phyloP scores from a whole-genome alignment of 2,329 filamentous ascomycete species.

The Epichloe baconii region DNA sequence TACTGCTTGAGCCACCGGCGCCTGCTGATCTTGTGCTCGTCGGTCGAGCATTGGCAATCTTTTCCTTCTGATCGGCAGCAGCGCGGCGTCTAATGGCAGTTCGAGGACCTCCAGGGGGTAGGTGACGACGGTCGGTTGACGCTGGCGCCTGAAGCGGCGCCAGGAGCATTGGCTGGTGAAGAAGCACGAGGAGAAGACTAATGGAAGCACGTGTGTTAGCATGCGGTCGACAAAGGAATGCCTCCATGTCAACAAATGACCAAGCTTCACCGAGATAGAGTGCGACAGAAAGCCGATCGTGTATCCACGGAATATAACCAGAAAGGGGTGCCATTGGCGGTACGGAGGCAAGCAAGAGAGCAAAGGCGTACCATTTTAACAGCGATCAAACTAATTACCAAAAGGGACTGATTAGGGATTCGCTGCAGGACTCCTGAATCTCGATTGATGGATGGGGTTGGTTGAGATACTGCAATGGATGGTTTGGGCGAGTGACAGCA shows the following conservation, averaged over 20 bases:
- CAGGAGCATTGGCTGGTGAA: constrained; percentile 43
- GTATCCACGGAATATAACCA: background rate
- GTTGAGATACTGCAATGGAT: constrained; percentile 9
- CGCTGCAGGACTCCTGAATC: constrained; percentile 21
- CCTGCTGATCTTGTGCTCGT: constrained; percentile 87
- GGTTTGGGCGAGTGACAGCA: constrained; percentile 8
- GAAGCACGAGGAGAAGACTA: constrained; percentile 48
- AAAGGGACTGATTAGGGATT: constrained; percentile 16
- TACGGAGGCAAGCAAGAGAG: background rate
- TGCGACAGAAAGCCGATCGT: constrained; percentile 1
- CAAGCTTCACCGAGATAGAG: background rate
- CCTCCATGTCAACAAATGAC: background rate
- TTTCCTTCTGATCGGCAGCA: constrained; percentile 94
- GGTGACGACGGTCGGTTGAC: constrained; percentile 73
- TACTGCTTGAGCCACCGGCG: constrained; percentile 90
- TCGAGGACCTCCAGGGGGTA: constrained; percentile 83
- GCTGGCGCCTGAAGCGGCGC: constrained; percentile 52
- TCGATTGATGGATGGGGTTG: constrained; percentile 8
- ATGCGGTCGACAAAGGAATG: background rate
- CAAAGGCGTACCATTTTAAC: constrained; percentile 19
- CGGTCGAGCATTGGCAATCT: constrained; percentile 84
- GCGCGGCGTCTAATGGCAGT: constrained; percentile 92
- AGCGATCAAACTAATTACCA: constrained; percentile 8
- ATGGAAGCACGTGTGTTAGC: background rate
- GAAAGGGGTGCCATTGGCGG: background rate